These are phyloP conservation scores for Pythium brachiatum DNA, from an alignment of 352 stramenopile genomes.

Conservation along the genomic window DNA sequence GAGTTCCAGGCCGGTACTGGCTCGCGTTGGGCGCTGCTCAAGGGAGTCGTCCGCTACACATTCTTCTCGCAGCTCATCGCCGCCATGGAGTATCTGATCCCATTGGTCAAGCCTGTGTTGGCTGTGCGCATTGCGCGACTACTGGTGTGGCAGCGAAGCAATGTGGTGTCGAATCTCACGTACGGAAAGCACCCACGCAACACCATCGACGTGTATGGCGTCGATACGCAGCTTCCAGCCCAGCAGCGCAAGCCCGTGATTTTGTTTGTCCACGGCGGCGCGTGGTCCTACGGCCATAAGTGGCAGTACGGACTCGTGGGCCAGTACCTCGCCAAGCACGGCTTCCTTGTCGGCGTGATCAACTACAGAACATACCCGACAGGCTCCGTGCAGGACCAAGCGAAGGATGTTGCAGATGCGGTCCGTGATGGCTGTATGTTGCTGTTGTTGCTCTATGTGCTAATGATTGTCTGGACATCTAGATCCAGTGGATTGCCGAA, in stretches of 20 bases:
- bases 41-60: constrained; percentile 41
- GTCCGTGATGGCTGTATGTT: constrained; percentile 19
- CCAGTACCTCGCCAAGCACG: constrained; percentile 46
- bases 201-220: constrained; percentile 60
- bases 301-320: constrained; percentile 76
- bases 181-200: constrained; percentile 58
- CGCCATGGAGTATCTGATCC: constrained; percentile 52
- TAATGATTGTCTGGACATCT: neutral
- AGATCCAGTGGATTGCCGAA: constrained; percentile 59
- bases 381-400: constrained; percentile 82
- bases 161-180: constrained; percentile 29
- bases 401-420: constrained; percentile 80
- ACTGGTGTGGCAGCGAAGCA: constrained; percentile 36
- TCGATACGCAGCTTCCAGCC: constrained; percentile 11
- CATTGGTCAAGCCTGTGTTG: constrained; percentile 50
- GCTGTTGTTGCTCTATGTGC: neutral
- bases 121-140: constrained; percentile 40
- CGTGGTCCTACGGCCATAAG: constrained; percentile 79
- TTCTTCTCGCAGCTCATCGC: constrained; percentile 47
- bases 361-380: constrained; percentile 91
- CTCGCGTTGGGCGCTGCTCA: constrained; percentile 6
- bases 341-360: constrained; percentile 81
- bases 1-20: constrained; percentile 5
- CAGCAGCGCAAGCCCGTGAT: constrained; percentile 61
- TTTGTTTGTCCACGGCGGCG: constrained; percentile 91